Evolutionary conservation across 352 stramenopile genomes (phyloP).

Genomic region (Thraustotheca clavata): DNA sequence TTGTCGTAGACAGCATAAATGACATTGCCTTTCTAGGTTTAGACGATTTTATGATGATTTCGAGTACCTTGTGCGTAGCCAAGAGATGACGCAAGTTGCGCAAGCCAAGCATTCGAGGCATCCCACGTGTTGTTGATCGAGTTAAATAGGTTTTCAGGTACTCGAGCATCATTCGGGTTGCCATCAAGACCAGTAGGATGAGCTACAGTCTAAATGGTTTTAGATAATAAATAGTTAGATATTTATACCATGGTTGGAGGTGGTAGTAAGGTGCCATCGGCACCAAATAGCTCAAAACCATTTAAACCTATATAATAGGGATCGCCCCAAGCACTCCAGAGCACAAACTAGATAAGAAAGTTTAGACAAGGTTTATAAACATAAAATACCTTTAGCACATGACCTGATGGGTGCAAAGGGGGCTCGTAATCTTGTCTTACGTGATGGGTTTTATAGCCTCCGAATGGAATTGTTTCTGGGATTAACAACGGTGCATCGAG

Average conservation of each 20-base stretch:
- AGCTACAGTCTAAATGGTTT: slow-evolving; percentile 29
- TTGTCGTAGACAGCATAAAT: slow-evolving; percentile 66
- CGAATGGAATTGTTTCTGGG: slow-evolving; percentile 20
- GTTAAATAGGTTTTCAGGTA: slow-evolving; percentile 55
- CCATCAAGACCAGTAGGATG: slow-evolving; percentile 52
- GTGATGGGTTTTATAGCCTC: slow-evolving; percentile 60
- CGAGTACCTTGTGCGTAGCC: slow-evolving; percentile 24
- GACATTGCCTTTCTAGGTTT: slow-evolving; percentile 35
- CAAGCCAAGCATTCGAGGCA: slow-evolving; percentile 59
- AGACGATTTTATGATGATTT: neutral
- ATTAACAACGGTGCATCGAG: slow-evolving; percentile 25
- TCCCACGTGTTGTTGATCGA: slow-evolving; percentile 64
- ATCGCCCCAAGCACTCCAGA: slow-evolving; percentile 77
- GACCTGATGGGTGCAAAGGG: slow-evolving; percentile 66
- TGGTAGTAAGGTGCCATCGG: slow-evolving; percentile 32
- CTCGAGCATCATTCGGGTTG: slow-evolving; percentile 38
- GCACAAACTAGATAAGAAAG: slow-evolving; percentile 29
- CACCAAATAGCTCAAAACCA: slow-evolving; percentile 72
- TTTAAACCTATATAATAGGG: slow-evolving; percentile 80
- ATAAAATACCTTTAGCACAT: slow-evolving; percentile 53
- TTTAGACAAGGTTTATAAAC: neutral
- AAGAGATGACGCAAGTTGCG: slow-evolving; percentile 60
- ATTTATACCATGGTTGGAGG: slow-evolving; percentile 24
- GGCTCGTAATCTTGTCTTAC: slow-evolving; percentile 85
- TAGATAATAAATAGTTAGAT: neutral